These are phyloP conservation scores for Mycena haematopus DNA, from an alignment of 768 basidiomycete genomes.

Conservation along the genomic window DNA sequence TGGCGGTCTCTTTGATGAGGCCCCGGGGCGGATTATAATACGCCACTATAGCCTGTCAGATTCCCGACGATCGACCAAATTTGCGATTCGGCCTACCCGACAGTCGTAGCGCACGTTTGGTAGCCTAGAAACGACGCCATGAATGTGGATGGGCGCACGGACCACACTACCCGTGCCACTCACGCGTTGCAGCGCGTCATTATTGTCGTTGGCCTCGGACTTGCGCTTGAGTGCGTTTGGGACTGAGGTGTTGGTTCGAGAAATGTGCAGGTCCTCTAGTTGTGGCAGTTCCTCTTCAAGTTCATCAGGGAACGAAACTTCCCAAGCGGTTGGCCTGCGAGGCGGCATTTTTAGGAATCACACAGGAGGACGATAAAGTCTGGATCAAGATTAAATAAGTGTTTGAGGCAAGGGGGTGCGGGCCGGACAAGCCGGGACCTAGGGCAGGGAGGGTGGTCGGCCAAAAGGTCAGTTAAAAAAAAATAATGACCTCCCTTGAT, in stretches of 20 bases:
- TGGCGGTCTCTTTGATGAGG: conserved; percentile 43
- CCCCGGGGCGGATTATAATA: conserved; percentile 44
- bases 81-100: conserved; percentile 23
- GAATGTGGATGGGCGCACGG: neutral
- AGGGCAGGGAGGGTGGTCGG: too few species aligned
- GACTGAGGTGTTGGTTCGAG: neutral
- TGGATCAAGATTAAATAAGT: conserved; percentile 37
- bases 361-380: neutral
- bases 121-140: conserved; percentile 27
- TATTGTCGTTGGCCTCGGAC: conserved; percentile 9
- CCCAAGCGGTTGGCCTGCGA: conserved; percentile 55
- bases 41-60: conserved; percentile 37
- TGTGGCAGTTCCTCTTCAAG: conserved; percentile 19
- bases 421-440: too few species aligned
- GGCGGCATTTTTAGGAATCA: conserved; percentile 40
- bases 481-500: too few species aligned
- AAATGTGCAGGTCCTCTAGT: neutral
- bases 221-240: conserved; percentile 34
- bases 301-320: conserved; percentile 60
- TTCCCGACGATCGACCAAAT: neutral
- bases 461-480: too few species aligned
- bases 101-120: conserved; percentile 36
- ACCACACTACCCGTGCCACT: conserved; percentile 1
- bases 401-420: conserved; percentile 45
- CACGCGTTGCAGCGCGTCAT: conserved; percentile 17